Evolutionary conservation across 768 basidiomycete species (phyloP).

Genomic region (Suillus spraguei): DNA sequence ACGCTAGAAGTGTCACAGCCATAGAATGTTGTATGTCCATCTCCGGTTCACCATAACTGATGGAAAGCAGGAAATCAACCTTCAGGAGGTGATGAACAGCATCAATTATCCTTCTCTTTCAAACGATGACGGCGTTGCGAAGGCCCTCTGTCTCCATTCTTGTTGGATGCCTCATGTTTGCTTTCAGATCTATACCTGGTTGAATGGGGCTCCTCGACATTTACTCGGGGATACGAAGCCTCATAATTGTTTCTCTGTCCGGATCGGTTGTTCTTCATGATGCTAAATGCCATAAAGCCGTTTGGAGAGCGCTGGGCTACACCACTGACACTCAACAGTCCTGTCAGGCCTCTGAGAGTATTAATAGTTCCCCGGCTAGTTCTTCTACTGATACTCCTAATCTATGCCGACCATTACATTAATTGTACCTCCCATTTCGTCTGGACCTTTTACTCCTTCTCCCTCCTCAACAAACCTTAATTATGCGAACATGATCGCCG

Average conservation of each 20-base stretch:
- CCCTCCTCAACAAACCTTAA: too few species aligned
- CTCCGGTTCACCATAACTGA: background rate
- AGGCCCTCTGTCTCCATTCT: background rate
- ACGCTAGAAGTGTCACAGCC: background rate
- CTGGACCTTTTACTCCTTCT: too few species aligned
- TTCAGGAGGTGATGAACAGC: background rate
- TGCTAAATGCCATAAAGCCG: background rate
- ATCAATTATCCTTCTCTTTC: background rate
- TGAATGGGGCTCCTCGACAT: background rate
- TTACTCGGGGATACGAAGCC: background rate
- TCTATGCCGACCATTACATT: too few species aligned
- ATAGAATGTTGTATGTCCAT: background rate
- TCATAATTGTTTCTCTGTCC: background rate
- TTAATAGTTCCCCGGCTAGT: too few species aligned
- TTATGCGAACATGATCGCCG: too few species aligned
- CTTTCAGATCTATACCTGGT: background rate
- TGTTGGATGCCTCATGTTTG: constrained; percentile 4
- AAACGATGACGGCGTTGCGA: too few species aligned
- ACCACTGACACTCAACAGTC: too few species aligned
- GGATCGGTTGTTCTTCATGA: too few species aligned
- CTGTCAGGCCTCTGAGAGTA: too few species aligned
- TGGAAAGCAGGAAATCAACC: background rate
- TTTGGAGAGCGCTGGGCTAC: background rate
- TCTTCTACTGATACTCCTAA: too few species aligned
- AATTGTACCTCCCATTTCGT: too few species aligned